Conservation (phyloP, 441 rosid species). For the Erodium trifolium region DNA sequence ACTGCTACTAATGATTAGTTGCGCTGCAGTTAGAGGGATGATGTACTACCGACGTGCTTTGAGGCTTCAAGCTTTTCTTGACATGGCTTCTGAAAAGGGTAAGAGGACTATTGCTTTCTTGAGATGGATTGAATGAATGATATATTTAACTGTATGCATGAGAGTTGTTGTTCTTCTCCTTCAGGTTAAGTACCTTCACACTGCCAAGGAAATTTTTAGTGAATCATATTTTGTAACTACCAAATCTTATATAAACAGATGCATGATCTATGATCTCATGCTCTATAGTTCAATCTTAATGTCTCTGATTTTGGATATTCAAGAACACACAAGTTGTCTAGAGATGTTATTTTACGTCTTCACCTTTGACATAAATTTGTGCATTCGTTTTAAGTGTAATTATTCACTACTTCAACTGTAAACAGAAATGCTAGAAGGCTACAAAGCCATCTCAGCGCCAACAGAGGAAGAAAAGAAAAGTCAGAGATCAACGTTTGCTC, state of each 20-base stretch:
- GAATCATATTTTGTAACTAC: no score
- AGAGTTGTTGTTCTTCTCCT: no score
- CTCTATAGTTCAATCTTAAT: no score
- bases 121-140: not conserved
- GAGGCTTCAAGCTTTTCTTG: constrained; percentile 97
- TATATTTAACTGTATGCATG: not conserved
- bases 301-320: no score
- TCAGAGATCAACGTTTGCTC: constrained; percentile 4
- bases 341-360: not conserved
- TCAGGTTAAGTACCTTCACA: no score
- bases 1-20: constrained; percentile 19
- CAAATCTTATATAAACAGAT: no score
- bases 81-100: constrained; percentile 89
- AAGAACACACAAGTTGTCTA: no score
- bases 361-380: not conserved
- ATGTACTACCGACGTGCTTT: constrained; percentile 94
- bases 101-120: constrained; percentile 12
- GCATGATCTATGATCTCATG: no score
- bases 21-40: constrained; percentile 89
- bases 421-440: constrained; percentile 23
- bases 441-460: constrained; percentile 12
- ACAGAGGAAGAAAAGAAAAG: constrained; percentile 8
- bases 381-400: constrained; percentile 5
- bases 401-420: not conserved
- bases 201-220: no score